Evolutionary conservation across 2,329 filamentous ascomycete species (phyloP).

Genomic region (Myriosclerotinia scirpicola): DNA sequence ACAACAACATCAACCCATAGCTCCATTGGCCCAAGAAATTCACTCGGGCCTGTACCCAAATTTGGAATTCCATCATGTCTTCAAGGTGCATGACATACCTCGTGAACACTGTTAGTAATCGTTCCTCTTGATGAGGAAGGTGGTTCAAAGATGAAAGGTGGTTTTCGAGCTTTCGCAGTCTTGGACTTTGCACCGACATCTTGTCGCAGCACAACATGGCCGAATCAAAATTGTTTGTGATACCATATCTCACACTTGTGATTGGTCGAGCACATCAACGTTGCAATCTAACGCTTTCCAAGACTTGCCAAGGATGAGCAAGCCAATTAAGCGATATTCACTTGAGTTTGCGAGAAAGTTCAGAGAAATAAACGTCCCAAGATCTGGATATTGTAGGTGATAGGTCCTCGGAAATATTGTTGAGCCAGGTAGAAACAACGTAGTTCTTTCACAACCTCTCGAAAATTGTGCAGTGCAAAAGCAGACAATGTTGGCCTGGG

Average conservation of each 20-base stretch:
- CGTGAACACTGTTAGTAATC: background rate
- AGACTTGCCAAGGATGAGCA: background rate
- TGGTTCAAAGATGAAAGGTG: background rate
- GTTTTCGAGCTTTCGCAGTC: background rate
- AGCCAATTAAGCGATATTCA: background rate
- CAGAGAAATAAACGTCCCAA: no score
- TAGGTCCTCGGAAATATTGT: no score
- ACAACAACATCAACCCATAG: background rate
- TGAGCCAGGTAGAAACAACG: no score
- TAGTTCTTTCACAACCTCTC: background rate
- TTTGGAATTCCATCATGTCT: background rate
- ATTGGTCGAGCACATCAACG: conserved; percentile 14
- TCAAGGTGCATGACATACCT: background rate
- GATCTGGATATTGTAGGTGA: no score
- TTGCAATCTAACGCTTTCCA: background rate
- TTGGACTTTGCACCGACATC: conserved; percentile 4
- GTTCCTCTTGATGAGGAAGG: conserved; percentile 7
- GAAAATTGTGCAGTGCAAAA: background rate
- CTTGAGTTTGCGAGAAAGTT: background rate
- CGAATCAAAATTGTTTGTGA: conserved; percentile 10
- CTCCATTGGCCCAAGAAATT: background rate
- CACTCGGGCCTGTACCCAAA: background rate
- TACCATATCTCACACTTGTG: conserved; percentile 12
- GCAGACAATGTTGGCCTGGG: no score
- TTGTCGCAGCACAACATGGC: conserved; percentile 3